Percentiles rank a stretch among this genome's conserved stretches.
Evolutionary conservation across 495 filamentous ascomycete genomes (phyloP).

Genomic region (Opeltia flavorubescens): DNA sequence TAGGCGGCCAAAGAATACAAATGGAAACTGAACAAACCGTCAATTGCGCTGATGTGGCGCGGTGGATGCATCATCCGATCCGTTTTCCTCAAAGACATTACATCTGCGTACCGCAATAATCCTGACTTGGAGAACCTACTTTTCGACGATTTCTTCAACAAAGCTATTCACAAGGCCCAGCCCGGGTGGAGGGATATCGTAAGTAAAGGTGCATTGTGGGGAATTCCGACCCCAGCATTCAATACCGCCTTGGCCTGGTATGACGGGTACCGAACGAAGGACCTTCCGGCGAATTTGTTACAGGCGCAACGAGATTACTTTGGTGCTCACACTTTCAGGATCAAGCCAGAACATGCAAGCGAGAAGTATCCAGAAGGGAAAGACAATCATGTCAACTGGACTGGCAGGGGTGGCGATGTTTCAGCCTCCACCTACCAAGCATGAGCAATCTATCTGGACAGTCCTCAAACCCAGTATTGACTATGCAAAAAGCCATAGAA

Average conservation of each 20-base stretch:
- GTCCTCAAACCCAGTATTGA: no score
- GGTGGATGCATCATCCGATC: constrained; percentile 99
- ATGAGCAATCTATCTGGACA: constrained; percentile 35
- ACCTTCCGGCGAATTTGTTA: constrained; percentile 92
- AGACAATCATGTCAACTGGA: constrained; percentile 99
- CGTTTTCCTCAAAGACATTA: constrained; percentile 99
- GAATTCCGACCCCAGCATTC: constrained; percentile 91
- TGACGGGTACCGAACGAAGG: constrained; percentile 90
- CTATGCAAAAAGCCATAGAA: no score
- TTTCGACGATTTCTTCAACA: constrained; percentile 98
- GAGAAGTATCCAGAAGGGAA: constrained; percentile 72
- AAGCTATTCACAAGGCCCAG: constrained; percentile 94
- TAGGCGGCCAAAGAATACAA: constrained; percentile 86
- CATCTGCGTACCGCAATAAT: constrained; percentile 84
- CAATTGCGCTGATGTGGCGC: constrained; percentile 99
- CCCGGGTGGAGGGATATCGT: constrained; percentile 91
- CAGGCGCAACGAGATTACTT: constrained; percentile 99
- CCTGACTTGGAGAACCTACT: constrained; percentile 95
- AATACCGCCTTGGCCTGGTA: constrained; percentile 93
- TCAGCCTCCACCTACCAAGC: constrained; percentile 94
- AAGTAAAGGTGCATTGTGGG: constrained; percentile 78
- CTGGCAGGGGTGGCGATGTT: constrained; percentile 89
- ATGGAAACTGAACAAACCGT: constrained; percentile 99
- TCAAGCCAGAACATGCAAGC: constrained; percentile 83
- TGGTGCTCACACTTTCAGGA: constrained; percentile 92